phyloP scores from a whole-genome alignment of 176 grass and related monocot species.

The Phragmites australis region DNA sequence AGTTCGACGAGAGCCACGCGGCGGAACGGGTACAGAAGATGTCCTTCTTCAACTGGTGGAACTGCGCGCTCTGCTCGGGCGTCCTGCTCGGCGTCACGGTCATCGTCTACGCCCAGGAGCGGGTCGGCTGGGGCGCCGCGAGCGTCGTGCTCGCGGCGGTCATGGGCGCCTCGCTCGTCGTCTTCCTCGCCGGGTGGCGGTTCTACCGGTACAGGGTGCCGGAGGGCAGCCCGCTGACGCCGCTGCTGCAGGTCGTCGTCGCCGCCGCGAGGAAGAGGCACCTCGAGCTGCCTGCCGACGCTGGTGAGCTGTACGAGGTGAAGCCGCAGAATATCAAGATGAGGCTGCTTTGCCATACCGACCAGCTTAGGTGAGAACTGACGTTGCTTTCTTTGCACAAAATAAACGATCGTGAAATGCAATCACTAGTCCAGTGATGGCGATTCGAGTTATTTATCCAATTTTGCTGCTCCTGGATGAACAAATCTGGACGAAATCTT shows the following conservation, averaged over 20 bases:
- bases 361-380: constrained; percentile 46
- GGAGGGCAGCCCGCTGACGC: constrained; percentile 60
- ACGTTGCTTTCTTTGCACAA: neutral
- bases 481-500: constrained; percentile 7
- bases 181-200: constrained; percentile 56
- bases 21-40: constrained; percentile 76
- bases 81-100: constrained; percentile 66
- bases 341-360: constrained; percentile 62
- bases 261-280: constrained; percentile 59
- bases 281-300: constrained; percentile 47
- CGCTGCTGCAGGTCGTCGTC: constrained; percentile 53
- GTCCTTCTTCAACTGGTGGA: constrained; percentile 99
- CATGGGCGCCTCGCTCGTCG: constrained; percentile 51
- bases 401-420: neutral
- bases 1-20: constrained; percentile 68
- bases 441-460: constrained; percentile 14
- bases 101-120: constrained; percentile 57
- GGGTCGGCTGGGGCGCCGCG: constrained; percentile 58
- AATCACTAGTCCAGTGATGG: neutral
- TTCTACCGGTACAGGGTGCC: constrained; percentile 64
- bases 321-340: constrained; percentile 36
- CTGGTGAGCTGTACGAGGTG: constrained; percentile 53
- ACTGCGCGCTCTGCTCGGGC: constrained; percentile 62
- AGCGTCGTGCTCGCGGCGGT: constrained; percentile 53
- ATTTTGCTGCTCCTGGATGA: neutral